phyloP scores from a whole-genome alignment of 371 early-diverging fungal species.

The Mortierella sp. region DNA sequence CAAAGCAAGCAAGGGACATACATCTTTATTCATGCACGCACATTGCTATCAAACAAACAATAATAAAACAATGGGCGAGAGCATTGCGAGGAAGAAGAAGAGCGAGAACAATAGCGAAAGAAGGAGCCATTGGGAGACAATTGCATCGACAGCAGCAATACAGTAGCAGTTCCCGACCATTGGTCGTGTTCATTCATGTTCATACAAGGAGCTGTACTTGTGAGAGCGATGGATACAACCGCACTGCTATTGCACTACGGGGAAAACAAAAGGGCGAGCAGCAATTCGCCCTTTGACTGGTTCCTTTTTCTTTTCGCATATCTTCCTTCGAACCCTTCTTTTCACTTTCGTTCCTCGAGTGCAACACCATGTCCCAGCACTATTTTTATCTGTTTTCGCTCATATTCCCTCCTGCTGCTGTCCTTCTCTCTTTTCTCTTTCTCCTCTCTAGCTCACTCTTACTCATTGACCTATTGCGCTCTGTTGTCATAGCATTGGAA shows the following conservation, averaged over 20 bases:
- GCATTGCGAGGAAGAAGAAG: not conserved
- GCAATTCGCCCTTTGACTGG: not conserved
- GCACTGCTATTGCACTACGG: not conserved
- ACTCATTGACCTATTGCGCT: not conserved
- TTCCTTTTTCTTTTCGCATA: not conserved
- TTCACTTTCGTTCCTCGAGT: no score
- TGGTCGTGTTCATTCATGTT: not conserved
- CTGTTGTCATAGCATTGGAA: not conserved
- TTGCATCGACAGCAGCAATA: no score
- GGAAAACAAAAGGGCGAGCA: constrained; percentile 6
- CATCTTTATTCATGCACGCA: not conserved
- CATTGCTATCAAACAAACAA: not conserved
- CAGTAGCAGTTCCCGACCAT: not conserved
- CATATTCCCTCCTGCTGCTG: not conserved
- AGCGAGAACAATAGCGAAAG: not conserved
- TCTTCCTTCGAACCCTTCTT: not conserved
- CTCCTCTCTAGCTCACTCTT: not conserved
- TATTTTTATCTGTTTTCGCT: constrained; percentile 9
- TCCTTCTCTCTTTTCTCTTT: not conserved
- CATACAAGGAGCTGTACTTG: no score
- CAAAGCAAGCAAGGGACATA: not conserved
- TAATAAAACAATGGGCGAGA: no score
- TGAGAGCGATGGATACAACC: not conserved
- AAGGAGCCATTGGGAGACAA: not conserved
- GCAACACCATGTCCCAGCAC: not conserved